Evolutionary conservation across 2,329 filamentous ascomycete species (phyloP).

Genomic region (Curvularia sp.): DNA sequence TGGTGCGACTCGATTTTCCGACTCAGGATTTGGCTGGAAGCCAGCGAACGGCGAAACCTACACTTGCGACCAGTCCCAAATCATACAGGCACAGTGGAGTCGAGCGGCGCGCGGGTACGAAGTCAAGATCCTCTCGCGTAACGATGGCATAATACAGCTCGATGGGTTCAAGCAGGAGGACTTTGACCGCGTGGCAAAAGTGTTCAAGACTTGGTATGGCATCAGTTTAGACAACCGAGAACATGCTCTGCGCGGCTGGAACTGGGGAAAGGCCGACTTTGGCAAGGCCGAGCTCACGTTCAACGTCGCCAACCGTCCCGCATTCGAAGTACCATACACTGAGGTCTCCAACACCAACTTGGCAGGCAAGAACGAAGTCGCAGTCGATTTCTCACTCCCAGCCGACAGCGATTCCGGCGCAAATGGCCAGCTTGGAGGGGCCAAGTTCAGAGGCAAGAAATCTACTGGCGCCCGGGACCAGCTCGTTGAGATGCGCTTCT

Average conservation of each 20-base stretch:
- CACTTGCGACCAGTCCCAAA: slow-evolving; percentile 86
- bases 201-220: slow-evolving; percentile 99
- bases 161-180: slow-evolving; percentile 97
- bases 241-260: slow-evolving; percentile 95
- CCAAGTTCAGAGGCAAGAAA: slow-evolving; percentile 81
- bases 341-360: slow-evolving; percentile 98
- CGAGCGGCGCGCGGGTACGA: slow-evolving; percentile 91
- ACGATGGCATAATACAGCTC: slow-evolving; percentile 85
- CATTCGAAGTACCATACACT: slow-evolving; percentile 95
- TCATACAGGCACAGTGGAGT: slow-evolving; percentile 91
- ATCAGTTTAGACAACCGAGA: slow-evolving; percentile 91
- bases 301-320: slow-evolving; percentile 94
- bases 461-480: slow-evolving; percentile 89
- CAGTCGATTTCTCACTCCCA: slow-evolving; percentile 87
- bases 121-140: slow-evolving; percentile 86
- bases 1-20: slow-evolving; percentile 93
- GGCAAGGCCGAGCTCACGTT: slow-evolving; percentile 93
- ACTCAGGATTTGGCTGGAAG: slow-evolving; percentile 96
- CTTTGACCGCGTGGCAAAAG: slow-evolving; percentile 85
- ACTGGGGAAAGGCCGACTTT: slow-evolving; percentile 99
- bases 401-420: slow-evolving; percentile 74
- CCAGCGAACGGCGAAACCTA: slow-evolving; percentile 87
- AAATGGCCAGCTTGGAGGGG: slow-evolving; percentile 77
- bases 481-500: slow-evolving; percentile 98
- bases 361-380: slow-evolving; percentile 96